Evolutionary conservation across 2,329 filamentous ascomycete genomes (phyloP).

Genomic region (Colletotrichum noveboracense): DNA sequence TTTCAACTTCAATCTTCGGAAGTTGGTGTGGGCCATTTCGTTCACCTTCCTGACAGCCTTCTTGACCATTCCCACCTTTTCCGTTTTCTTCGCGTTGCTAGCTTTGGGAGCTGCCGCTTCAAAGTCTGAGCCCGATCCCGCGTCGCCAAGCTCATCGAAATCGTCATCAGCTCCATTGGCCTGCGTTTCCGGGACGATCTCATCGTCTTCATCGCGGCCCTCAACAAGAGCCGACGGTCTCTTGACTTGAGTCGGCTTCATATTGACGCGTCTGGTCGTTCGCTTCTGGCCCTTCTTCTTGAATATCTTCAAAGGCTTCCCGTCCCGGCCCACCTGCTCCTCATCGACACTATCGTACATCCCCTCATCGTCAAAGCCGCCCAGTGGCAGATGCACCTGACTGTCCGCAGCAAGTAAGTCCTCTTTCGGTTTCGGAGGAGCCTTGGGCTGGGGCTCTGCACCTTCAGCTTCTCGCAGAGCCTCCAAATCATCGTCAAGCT

Average conservation of each 20-base stretch:
- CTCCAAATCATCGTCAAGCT: conserved; percentile 73
- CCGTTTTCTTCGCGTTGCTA: conserved; percentile 27
- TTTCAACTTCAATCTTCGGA: conserved; percentile 67
- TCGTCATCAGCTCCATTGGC: conserved; percentile 31
- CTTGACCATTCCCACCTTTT: conserved; percentile 51
- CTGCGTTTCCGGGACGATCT: conserved; percentile 44
- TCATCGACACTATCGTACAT: conserved; percentile 60
- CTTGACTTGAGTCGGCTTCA: conserved; percentile 57
- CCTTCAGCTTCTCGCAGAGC: conserved; percentile 74
- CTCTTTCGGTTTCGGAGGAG: conserved; percentile 31
- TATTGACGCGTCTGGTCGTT: conserved; percentile 73
- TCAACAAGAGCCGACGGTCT: conserved; percentile 43
- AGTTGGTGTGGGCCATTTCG: conserved; percentile 69
- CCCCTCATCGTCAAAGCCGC: conserved; percentile 69
- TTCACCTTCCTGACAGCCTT: conserved; percentile 65
- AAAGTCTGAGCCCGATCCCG: conserved; percentile 36
- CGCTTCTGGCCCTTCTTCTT: conserved; percentile 88
- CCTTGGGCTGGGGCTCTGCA: conserved; percentile 35
- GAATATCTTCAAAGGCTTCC: conserved; percentile 66
- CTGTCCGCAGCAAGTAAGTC: conserved; percentile 49
- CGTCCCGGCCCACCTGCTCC: conserved; percentile 57
- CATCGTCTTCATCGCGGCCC: conserved; percentile 35
- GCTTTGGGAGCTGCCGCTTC: conserved; percentile 29
- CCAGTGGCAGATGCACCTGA: conserved; percentile 50
- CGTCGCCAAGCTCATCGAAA: conserved; percentile 34